phyloP scores from a whole-genome alignment of 345 rosid genomes.

The Raphanus sativus region DNA sequence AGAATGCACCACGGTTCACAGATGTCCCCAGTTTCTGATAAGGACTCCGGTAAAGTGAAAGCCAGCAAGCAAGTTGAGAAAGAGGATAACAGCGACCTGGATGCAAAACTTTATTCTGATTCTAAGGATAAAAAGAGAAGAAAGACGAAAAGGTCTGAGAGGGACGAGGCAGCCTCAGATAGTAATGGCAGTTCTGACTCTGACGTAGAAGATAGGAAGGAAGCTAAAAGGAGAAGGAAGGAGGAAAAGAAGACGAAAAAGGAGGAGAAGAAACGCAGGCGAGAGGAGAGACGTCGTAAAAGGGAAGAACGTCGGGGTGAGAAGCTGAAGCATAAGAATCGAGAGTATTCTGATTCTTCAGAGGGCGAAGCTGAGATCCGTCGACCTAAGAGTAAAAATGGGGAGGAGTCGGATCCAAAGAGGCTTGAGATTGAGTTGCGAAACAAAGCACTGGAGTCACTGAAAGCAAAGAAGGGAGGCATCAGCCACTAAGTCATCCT shows the following conservation, averaged over 20 bases:
- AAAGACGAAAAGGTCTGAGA: slow-evolving; percentile 60
- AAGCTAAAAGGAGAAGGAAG: slow-evolving; percentile 78
- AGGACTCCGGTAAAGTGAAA: slow-evolving; percentile 42
- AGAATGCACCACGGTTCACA: slow-evolving; percentile 43
- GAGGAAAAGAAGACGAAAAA: slow-evolving; percentile 80
- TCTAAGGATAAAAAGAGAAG: slow-evolving; percentile 59
- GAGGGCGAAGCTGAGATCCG: slow-evolving; percentile 48
- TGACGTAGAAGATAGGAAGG: slow-evolving; percentile 76
- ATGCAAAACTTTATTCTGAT: slow-evolving; percentile 48
- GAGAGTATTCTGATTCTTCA: slow-evolving; percentile 47
- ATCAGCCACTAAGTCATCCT: slow-evolving; percentile 44
- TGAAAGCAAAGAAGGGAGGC: slow-evolving; percentile 97
- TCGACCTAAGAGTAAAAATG: slow-evolving; percentile 47
- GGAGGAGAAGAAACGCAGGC: slow-evolving; percentile 80
- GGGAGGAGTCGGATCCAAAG: slow-evolving; percentile 58
- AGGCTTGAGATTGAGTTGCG: slow-evolving; percentile 90
- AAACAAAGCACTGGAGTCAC: slow-evolving; percentile 86
- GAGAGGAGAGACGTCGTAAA: slow-evolving; percentile 72
- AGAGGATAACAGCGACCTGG: slow-evolving; percentile 42
- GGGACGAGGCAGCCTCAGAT: slow-evolving; percentile 58
- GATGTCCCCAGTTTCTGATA: slow-evolving; percentile 41
- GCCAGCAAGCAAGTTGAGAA: slow-evolving; percentile 47
- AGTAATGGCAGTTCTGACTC: slow-evolving; percentile 60
- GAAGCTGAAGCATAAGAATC: slow-evolving; percentile 59
- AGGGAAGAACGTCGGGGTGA: slow-evolving; percentile 74